These are phyloP conservation scores for Pseudocercospora musae DNA, from an alignment of 2,329 filamentous ascomycete genomes.

Conservation along the genomic window DNA sequence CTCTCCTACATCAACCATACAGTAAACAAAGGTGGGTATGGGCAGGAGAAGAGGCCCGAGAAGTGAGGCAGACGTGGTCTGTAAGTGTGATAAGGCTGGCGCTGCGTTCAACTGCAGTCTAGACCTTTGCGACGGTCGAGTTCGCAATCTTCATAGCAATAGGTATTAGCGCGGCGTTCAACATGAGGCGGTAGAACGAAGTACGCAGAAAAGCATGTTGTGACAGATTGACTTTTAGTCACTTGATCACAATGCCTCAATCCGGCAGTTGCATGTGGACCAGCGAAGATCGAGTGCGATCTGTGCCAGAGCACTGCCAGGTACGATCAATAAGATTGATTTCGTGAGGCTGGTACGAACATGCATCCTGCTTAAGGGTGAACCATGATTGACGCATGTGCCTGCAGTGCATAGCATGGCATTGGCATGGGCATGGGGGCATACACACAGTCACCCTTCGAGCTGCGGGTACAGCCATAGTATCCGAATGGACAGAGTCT, in stretches of 20 bases:
- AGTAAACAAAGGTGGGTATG: constrained; percentile 63
- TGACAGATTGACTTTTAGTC: neutral
- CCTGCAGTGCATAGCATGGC: neutral
- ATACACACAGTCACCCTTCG: too few relatives aligned
- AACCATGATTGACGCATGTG: neutral
- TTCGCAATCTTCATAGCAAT: neutral
- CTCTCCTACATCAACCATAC: constrained; percentile 58
- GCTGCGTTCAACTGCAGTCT: neutral
- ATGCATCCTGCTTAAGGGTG: neutral
- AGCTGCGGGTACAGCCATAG: too few relatives aligned
- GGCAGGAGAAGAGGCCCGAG: constrained; percentile 49
- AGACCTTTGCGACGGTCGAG: neutral
- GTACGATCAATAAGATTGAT: neutral
- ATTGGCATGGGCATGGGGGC: neutral
- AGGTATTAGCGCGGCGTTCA: neutral
- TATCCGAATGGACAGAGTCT: too few relatives aligned
- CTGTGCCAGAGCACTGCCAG: neutral
- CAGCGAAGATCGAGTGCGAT: neutral
- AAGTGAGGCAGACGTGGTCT: constrained; percentile 3
- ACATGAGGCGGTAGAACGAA: neutral
- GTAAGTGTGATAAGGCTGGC: neutral
- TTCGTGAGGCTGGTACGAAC: neutral
- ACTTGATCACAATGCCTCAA: neutral
- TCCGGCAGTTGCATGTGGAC: neutral
- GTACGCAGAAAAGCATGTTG: neutral